A percentile compares a stretch with the other conserved stretches of the same genome.
phyloP scores from a whole-genome alignment of 768 basidiomycete species.

The Hirschioporus abietinus region DNA sequence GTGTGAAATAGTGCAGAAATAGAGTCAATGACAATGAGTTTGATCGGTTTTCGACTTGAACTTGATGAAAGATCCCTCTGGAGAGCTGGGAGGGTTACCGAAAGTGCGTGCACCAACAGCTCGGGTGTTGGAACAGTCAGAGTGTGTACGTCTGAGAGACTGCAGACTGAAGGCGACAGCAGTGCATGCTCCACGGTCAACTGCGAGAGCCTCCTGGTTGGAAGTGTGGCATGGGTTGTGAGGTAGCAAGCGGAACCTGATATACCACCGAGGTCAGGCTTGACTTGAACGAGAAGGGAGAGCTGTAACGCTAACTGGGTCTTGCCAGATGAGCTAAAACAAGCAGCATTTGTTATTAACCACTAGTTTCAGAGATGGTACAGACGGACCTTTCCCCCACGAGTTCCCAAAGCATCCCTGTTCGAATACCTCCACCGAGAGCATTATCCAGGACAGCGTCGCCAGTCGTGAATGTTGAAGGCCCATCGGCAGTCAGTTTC shows the following conservation, averaged over 20 bases:
- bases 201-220: constrained; percentile 62
- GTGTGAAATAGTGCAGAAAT: constrained; percentile 81
- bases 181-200: constrained; percentile 49
- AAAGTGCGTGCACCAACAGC: constrained; percentile 50
- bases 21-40: constrained; percentile 81
- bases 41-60: constrained; percentile 49
- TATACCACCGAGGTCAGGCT: constrained; percentile 48
- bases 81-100: constrained; percentile 47
- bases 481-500: constrained; percentile 29
- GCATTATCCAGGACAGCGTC: constrained; percentile 61
- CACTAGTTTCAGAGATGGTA: constrained; percentile 3
- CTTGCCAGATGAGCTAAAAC: constrained; percentile 83
- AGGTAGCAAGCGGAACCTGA: constrained; percentile 72
- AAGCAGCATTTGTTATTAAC: neutral
- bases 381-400: constrained; percentile 76
- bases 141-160: constrained; percentile 57
- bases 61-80: constrained; percentile 31
- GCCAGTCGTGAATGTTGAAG: constrained; percentile 64
- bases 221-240: constrained; percentile 65
- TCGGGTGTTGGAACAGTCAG: constrained; percentile 50
- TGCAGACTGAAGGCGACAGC: constrained; percentile 37
- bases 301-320: constrained; percentile 88
- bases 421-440: constrained; percentile 75
- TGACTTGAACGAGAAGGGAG: constrained; percentile 72
- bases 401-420: constrained; percentile 83